phyloP scores from a whole-genome alignment of 1,284 basidiomycete genomes.

The Leccinum fuscescens region DNA sequence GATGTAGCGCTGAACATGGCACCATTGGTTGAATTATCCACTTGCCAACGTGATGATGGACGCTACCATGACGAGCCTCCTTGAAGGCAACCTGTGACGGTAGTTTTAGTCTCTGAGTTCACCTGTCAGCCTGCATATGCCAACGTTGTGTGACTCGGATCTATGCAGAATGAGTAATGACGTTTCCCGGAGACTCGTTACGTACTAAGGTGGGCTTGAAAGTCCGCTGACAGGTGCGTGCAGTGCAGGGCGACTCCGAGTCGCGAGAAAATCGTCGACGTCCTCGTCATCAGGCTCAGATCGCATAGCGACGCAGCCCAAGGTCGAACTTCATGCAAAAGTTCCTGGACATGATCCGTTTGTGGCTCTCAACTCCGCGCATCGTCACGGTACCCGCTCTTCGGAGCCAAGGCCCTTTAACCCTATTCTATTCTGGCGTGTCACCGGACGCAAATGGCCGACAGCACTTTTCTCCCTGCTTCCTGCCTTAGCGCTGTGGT shows the following conservation, averaged over 20 bases:
- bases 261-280: not conserved
- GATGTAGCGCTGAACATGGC: not conserved
- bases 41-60: not conserved
- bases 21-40: not conserved
- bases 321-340: not conserved
- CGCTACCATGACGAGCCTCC: not conserved
- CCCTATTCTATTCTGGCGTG: not conserved
- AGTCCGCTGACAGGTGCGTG: not conserved
- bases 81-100: not conserved
- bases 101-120: not conserved
- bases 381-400: not conserved
- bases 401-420: not conserved
- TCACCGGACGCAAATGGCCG: not conserved
- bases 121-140: not conserved
- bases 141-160: not conserved
- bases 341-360: not conserved
- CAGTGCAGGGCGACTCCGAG: no score
- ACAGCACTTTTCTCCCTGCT: not conserved
- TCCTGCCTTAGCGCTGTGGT: not conserved
- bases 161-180: not conserved
- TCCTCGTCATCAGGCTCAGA: not conserved
- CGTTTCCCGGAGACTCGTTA: no score
- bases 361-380: not conserved
- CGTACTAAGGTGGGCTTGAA: not conserved
- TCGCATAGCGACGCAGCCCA: not conserved